A percentile compares a stretch with the other conserved stretches of the same genome.
phyloP scores from a whole-genome alignment of 768 basidiomycete species.

The Scleroderma bovista region DNA sequence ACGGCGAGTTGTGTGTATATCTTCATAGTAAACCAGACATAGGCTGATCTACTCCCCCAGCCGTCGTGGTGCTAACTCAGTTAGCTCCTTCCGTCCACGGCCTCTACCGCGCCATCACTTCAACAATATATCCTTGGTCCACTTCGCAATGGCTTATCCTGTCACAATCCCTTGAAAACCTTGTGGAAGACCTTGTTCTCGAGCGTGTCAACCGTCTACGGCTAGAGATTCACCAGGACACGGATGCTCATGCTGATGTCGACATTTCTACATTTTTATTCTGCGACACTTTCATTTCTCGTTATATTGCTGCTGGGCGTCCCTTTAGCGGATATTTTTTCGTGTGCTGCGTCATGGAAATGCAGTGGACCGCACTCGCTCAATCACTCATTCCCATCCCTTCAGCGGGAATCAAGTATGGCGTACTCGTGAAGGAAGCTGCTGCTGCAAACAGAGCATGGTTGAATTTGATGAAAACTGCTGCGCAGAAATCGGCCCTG shows the following conservation, averaged over 20 bases:
- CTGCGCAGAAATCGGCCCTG: constrained; percentile 34
- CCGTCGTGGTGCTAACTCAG: constrained; percentile 67
- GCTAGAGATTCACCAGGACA: constrained; percentile 52
- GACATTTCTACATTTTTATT: constrained; percentile 45
- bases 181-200: constrained; percentile 63
- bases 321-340: constrained; percentile 85
- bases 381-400: constrained; percentile 50
- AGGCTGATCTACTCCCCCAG: constrained; percentile 30
- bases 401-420: constrained; percentile 17
- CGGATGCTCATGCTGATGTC: constrained; percentile 36
- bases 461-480: constrained; percentile 56
- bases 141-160: constrained; percentile 58
- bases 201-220: constrained; percentile 70
- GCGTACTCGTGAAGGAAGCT: constrained; percentile 50
- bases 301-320: constrained; percentile 69
- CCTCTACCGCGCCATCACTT: constrained; percentile 78
- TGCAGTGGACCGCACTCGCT: constrained; percentile 79
- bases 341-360: constrained; percentile 85
- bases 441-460: constrained; percentile 83
- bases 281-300: constrained; percentile 64
- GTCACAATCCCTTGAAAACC: constrained; percentile 44
- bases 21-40: not conserved
- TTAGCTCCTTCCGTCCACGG: constrained; percentile 81
- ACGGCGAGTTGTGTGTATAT: constrained; percentile 45
- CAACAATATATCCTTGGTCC: constrained; percentile 72